Conservation (phyloP, 2,329 filamentous ascomycete genomes). For the Arthrobotrys entomopaga region DNA sequence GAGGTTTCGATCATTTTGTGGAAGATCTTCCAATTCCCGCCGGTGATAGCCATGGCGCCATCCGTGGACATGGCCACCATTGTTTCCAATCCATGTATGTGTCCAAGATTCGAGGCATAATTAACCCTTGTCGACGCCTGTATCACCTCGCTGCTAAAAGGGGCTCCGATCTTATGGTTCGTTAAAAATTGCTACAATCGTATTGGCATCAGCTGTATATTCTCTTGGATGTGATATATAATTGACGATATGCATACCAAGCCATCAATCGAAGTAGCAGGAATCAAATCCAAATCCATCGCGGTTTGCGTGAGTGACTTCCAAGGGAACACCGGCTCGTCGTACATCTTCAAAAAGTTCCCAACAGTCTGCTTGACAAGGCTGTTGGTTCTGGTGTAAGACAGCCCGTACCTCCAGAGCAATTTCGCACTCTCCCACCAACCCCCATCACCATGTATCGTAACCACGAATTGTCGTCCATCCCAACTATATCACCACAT, state of each 20-base stretch:
- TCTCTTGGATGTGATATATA: no score
- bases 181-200: constrained; percentile 71
- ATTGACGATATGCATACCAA: constrained; percentile 14
- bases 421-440: constrained; percentile 86
- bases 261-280: constrained; percentile 76
- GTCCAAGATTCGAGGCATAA: constrained; percentile 87
- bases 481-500: constrained; percentile 81
- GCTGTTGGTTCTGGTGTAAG: constrained; percentile 77
- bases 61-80: constrained; percentile 93
- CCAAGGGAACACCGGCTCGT: constrained; percentile 85
- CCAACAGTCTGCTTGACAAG: constrained; percentile 77
- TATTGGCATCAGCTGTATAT: no score
- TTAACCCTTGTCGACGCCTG: constrained; percentile 93
- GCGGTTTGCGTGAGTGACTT: constrained; percentile 75
- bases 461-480: constrained; percentile 77
- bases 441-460: constrained; percentile 69
- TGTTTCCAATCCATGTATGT: constrained; percentile 87
- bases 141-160: constrained; percentile 82
- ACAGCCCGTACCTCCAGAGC: constrained; percentile 84
- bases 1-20: constrained; percentile 78
- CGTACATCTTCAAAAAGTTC: constrained; percentile 82
- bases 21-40: constrained; percentile 96
- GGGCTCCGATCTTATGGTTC: constrained; percentile 72
- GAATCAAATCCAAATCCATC: constrained; percentile 73
- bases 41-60: constrained; percentile 79